Evolutionary conservation across 257 asterid species (phyloP), one percentile per base, ranked within the genome.

Genomic region (Solanum sejunctum): DNA sequence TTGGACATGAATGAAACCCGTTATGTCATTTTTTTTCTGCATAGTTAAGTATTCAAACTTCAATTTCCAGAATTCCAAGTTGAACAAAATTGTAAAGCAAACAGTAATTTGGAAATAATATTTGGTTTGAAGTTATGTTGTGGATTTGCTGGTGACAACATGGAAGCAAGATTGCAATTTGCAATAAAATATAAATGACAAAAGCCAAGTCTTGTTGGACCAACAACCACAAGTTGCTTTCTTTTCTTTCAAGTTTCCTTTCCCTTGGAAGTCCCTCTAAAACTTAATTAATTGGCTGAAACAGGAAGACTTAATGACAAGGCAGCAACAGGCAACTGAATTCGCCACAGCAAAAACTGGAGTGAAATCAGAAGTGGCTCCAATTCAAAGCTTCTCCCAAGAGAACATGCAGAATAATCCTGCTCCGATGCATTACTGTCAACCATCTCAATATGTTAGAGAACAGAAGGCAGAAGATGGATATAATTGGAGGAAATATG

Each of bases 391-490:
- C 75, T 88, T 85, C 64, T 47, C 85, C 18, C 92, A 89, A 57
- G 84, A 90, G 57, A 90, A 80, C 56, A 87, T 78, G 87, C 88
- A 87, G 47, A 77, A 56, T 51, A 82, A 86, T 63, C 64, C 90
- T 77, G 87, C 87, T 17, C 90, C 80, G 39, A 18, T 85, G 75
- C 87, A 86, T 11, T 86, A 90, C 75, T 45, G 84, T 64, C 97
- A 87, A 23, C 93, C 92, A 45, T 80, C 90, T 63, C 95, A 91
- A 78, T 91, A 93, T 83, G 88, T 86, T 9, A 88, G 95, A 84
- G 97, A 94, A 56, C 97, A 93, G 86, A 93, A 85, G 52, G 93
- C 98, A 1, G 98, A 95, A 10, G 98, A 95, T 49, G 98, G 98
- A 12, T 95, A 95, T 90, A 93, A 92, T 58, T 95, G 98, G 98